These are phyloP conservation scores for Kwoniella shivajii DNA, from an alignment of 1,284 basidiomycete species.

Conservation along the genomic window DNA sequence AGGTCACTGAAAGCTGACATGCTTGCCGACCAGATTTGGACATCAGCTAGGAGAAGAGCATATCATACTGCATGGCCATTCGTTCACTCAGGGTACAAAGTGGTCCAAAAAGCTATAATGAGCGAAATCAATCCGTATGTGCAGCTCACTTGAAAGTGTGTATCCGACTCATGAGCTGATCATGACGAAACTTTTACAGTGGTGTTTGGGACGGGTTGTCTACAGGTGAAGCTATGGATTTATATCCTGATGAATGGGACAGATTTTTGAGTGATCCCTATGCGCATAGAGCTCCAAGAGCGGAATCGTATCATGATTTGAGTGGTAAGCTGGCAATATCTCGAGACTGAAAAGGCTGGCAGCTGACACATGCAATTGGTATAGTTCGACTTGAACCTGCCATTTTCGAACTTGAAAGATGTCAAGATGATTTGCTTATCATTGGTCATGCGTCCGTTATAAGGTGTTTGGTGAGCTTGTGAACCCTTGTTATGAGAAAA, in stretches of 20 bases:
- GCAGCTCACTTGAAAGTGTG: neutral
- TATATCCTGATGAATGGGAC: slow-evolving; percentile 92
- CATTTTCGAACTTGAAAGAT: slow-evolving; percentile 79
- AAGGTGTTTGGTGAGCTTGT: slow-evolving; percentile 70
- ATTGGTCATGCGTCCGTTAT: slow-evolving; percentile 94
- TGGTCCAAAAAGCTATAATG: slow-evolving; percentile 94
- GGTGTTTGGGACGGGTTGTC: slow-evolving; percentile 94
- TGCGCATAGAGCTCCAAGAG: slow-evolving; percentile 84
- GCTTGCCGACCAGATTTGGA: slow-evolving; percentile 75
- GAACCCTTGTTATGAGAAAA: neutral
- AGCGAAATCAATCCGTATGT: slow-evolving; percentile 88
- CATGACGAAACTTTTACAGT: slow-evolving; percentile 13
- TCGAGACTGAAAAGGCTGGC: neutral
- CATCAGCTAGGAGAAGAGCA: slow-evolving; percentile 86
- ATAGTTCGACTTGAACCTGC: slow-evolving; percentile 76
- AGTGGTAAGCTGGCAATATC: slow-evolving; percentile 60
- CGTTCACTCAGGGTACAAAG: slow-evolving; percentile 68
- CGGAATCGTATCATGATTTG: slow-evolving; percentile 91
- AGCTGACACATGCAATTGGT: neutral
- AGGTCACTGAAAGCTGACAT: slow-evolving; percentile 1
- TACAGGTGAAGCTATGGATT: slow-evolving; percentile 82
- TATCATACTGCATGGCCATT: slow-evolving; percentile 97
- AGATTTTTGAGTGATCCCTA: slow-evolving; percentile 92
- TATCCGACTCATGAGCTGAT: neutral
- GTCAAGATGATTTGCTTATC: slow-evolving; percentile 74